Conservation (phyloP, 73 alveolate genomes). For the Durusdinium trenchii region DNA sequence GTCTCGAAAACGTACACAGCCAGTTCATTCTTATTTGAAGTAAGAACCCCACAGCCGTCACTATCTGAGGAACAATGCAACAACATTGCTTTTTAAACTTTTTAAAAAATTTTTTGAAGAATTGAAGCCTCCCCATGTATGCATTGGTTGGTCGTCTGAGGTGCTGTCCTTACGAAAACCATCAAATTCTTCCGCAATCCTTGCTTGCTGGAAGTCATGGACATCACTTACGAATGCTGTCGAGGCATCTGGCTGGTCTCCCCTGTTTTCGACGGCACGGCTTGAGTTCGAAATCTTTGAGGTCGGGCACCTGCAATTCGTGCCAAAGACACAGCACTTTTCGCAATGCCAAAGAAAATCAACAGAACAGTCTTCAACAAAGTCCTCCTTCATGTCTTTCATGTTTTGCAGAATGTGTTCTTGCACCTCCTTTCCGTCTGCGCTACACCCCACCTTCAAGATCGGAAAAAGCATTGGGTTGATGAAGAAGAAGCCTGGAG, state of each 20-base stretch:
- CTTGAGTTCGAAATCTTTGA: slow-evolving; percentile 52
- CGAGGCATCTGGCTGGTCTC: background rate
- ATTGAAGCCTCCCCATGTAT: no score
- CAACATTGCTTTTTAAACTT: no score
- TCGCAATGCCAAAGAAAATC: background rate
- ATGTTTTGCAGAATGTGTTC: background rate
- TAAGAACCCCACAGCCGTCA: no score
- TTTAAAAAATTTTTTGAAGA: no score
- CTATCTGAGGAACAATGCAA: no score
- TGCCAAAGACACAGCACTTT: background rate
- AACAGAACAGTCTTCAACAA: background rate
- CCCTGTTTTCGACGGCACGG: slow-evolving; percentile 15
- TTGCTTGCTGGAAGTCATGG: no score
- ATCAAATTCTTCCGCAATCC: no score
- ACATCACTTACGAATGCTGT: no score
- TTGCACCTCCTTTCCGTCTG: background rate
- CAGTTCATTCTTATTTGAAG: no score
- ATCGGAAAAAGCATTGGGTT: slow-evolving; percentile 90
- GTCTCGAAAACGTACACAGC: no score
- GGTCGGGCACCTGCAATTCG: slow-evolving; percentile 63
- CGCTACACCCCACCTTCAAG: slow-evolving; percentile 28
- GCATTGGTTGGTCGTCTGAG: no score
- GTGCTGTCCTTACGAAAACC: no score
- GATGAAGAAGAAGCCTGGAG: slow-evolving; percentile 65
- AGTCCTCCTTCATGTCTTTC: background rate